Evolutionary conservation across 2,329 filamentous ascomycete species (phyloP).

Genomic region (Fusarium cicatricum): DNA sequence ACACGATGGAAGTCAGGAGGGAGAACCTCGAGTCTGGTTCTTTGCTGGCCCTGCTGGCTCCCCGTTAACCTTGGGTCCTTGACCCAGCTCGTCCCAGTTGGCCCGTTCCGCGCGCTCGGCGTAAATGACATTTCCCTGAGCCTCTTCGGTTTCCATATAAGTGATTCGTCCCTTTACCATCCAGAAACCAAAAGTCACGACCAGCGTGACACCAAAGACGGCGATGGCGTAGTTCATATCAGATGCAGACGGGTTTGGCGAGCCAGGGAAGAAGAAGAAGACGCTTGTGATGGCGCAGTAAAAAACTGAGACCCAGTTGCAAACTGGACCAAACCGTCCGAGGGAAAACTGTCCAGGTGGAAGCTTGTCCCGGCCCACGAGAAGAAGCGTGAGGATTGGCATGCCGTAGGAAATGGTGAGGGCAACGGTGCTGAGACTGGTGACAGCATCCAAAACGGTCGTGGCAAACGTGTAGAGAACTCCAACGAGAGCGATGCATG

Average conservation of each 20-base stretch:
- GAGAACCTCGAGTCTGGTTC: not conserved
- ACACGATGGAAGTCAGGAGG: not conserved
- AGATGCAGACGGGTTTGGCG: conserved; percentile 53
- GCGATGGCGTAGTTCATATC: conserved; percentile 68
- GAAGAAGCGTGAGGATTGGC: conserved; percentile 58
- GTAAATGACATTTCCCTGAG: conserved; percentile 38
- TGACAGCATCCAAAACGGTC: conserved; percentile 61
- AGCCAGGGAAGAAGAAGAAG: conserved; percentile 63
- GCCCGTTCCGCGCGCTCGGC: conserved; percentile 26
- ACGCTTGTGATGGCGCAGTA: conserved; percentile 62
- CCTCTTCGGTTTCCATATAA: conserved; percentile 45
- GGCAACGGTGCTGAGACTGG: conserved; percentile 65
- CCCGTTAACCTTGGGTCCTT: conserved; percentile 7
- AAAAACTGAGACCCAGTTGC: conserved; percentile 59
- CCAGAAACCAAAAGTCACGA: conserved; percentile 60
- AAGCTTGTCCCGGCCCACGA: conserved; percentile 61
- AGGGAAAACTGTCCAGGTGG: conserved; percentile 56
- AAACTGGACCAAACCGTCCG: conserved; percentile 53
- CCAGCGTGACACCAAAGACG: conserved; percentile 63
- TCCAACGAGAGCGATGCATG: conserved; percentile 55
- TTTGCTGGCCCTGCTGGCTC: not conserved
- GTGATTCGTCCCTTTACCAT: conserved; percentile 54
- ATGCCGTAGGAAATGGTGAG: conserved; percentile 60
- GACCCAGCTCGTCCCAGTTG: conserved; percentile 18
- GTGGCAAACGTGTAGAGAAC: conserved; percentile 63